phyloP scores from a whole-genome alignment of 441 rosid species.

The Adansonia madagascariensis region DNA sequence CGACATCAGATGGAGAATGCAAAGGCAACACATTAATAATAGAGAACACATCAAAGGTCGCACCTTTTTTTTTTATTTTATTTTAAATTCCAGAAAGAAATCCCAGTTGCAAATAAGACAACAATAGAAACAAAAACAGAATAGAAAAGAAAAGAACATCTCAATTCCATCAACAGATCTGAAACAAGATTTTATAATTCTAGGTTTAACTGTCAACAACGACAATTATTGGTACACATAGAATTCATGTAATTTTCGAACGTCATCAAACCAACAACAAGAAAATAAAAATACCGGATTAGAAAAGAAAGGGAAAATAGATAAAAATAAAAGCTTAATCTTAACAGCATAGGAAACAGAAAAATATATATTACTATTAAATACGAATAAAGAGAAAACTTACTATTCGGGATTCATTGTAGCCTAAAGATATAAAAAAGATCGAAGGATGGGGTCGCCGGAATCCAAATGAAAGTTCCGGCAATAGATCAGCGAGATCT shows the following conservation, averaged over 20 bases:
- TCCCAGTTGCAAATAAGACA: not conserved
- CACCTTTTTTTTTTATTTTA: not conserved
- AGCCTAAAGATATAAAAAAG: not conserved
- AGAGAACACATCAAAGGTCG: not conserved
- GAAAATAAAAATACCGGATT: not conserved
- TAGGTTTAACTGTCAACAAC: not conserved
- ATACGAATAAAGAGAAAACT: not conserved
- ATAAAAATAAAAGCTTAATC: not conserved
- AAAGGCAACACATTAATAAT: not conserved
- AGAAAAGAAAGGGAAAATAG: not conserved
- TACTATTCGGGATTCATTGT: conserved; percentile 14
- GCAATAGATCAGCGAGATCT: not conserved
- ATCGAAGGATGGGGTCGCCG: not conserved
- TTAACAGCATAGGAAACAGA: not conserved
- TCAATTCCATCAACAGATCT: conserved; percentile 10
- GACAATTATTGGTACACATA: not conserved
- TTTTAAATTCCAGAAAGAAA: not conserved
- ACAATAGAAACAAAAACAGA: not conserved
- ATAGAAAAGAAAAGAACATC: not conserved
- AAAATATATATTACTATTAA: not conserved
- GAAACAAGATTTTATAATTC: not conserved
- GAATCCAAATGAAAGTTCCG: not conserved
- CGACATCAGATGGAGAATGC: not conserved
- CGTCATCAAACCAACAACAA: not conserved
- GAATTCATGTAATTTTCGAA: not conserved